Conservation (phyloP, 176 grass and related monocot species). For the Bonia amplexicaulis region DNA sequence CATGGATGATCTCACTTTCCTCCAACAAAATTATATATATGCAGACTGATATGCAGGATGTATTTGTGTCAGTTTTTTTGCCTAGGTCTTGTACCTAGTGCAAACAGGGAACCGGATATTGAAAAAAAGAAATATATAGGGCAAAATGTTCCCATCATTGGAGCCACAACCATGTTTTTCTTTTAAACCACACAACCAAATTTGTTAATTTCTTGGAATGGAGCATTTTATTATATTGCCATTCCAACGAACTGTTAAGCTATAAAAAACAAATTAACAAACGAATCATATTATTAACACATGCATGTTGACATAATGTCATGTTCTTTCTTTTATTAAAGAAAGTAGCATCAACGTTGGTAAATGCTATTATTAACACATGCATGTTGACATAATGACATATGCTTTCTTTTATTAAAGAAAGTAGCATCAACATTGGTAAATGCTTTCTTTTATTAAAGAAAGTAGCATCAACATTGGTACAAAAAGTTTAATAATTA, state of each 20-base stretch:
- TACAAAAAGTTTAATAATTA: not conserved
- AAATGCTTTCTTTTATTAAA: not conserved
- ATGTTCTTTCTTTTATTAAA: not conserved
- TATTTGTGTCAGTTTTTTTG: not conserved
- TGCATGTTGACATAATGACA: too few relatives aligned
- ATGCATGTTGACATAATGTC: not conserved
- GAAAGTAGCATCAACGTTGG: not conserved
- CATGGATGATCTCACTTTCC: not conserved
- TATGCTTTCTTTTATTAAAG: too few relatives aligned
- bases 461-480: not conserved
- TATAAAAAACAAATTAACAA: not conserved
- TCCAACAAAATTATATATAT: not conserved
- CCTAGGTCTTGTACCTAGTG: not conserved
- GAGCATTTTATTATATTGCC: not conserved
- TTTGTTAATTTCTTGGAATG: not conserved
- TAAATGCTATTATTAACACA: not conserved
- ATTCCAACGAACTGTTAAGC: not conserved
- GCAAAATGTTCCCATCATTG: not conserved
- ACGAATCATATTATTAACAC: not conserved
- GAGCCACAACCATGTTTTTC: not conserved
- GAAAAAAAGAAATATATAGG: not conserved
- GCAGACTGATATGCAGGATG: not conserved
- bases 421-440: too few relatives aligned
- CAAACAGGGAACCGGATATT: too few relatives aligned
- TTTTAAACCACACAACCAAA: not conserved